These are phyloP conservation scores for Fusarium buharicum DNA, from an alignment of 2,329 filamentous ascomycete genomes.

Conservation along the genomic window DNA sequence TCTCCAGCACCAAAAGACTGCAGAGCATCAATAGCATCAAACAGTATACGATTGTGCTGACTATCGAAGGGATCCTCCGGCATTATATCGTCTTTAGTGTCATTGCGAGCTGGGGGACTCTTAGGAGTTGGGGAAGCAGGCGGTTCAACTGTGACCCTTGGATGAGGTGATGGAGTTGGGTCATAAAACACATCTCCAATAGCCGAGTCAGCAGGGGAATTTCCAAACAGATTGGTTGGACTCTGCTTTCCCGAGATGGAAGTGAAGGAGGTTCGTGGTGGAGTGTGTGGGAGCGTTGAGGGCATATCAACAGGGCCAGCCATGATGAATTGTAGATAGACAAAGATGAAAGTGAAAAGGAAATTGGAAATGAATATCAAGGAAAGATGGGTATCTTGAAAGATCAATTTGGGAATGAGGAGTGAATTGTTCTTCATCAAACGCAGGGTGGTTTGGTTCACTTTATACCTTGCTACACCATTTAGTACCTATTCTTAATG, in stretches of 20 bases:
- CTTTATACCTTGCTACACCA: slow-evolving; percentile 1
- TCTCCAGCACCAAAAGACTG: slow-evolving; percentile 48
- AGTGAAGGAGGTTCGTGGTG: slow-evolving; percentile 8
- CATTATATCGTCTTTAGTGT: slow-evolving; percentile 13
- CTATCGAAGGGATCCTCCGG: slow-evolving; percentile 50
- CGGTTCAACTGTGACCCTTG: neutral
- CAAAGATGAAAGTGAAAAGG: neutral
- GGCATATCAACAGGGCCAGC: slow-evolving; percentile 25
- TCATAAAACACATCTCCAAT: slow-evolving; percentile 22
- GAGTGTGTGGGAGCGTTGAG: slow-evolving; percentile 5
- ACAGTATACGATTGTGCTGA: slow-evolving; percentile 49
- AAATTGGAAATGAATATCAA: neutral
- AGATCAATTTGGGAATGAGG: neutral
- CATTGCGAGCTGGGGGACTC: neutral
- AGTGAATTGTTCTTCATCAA: neutral
- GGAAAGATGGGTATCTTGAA: neutral
- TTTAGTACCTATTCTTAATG: neutral
- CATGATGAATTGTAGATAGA: slow-evolving; percentile 17
- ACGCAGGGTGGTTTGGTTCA: neutral
- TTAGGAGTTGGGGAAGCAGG: neutral
- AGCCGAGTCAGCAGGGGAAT: slow-evolving; percentile 24
- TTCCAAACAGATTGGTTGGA: neutral
- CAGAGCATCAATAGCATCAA: slow-evolving; percentile 52
- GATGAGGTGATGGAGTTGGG: neutral
- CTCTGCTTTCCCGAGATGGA: neutral